Conservation (phyloP, 805 yeast genomes). For the Candida nitratophila region DNA sequence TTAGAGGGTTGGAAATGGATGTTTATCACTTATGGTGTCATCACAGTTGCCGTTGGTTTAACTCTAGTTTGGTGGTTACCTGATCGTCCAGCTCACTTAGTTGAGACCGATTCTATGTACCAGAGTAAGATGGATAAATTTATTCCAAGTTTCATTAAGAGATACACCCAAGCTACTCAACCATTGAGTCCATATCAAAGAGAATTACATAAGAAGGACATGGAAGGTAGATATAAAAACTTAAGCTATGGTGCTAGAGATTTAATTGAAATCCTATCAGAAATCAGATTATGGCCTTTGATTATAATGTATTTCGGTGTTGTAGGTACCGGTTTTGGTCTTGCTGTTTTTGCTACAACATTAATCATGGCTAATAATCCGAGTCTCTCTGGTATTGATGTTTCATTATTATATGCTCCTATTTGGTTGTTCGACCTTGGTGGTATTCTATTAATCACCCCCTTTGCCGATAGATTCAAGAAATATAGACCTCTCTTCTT, state of each 20-base stretch:
- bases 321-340: constrained; percentile 85
- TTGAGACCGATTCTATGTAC: constrained; percentile 4
- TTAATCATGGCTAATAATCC: constrained; percentile 64
- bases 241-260: constrained; percentile 55
- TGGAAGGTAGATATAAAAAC: constrained; percentile 42
- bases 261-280: constrained; percentile 45
- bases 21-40: constrained; percentile 67
- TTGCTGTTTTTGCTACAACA: constrained; percentile 80
- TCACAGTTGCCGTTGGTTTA: constrained; percentile 60
- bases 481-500: constrained; percentile 56
- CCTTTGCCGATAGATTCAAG: constrained; percentile 67
- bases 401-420: constrained; percentile 78
- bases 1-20: constrained; percentile 84
- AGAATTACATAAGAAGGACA: constrained; percentile 51
- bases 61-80: constrained; percentile 79
- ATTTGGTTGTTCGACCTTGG: constrained; percentile 83
- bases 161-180: constrained; percentile 19
- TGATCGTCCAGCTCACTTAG: constrained; percentile 50
- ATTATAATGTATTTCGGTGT: constrained; percentile 88
- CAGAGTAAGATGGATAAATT: constrained; percentile 12
- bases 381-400: constrained; percentile 51
- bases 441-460: constrained; percentile 69
- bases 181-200: constrained; percentile 52
- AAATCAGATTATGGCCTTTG: constrained; percentile 71
- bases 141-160: constrained; percentile 12